Evolutionary conservation across 345 rosid genomes (phyloP).

Genomic region (Salix viminalis): DNA sequence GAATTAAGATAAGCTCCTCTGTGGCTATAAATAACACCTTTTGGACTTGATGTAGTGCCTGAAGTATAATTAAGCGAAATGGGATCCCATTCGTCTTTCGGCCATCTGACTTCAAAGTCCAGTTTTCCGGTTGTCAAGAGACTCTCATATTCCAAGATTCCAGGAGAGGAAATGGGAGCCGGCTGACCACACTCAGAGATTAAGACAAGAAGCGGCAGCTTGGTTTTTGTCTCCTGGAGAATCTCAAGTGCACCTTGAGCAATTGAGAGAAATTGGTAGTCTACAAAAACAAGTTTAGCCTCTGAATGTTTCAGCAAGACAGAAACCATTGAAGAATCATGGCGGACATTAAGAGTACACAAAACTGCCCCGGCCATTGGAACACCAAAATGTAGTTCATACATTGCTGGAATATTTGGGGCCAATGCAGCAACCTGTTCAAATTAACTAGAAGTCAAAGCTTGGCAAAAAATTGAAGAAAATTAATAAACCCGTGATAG

Average conservation of each 20-base stretch:
- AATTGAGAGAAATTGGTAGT: slow-evolving; percentile 39
- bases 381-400: slow-evolving; percentile 63
- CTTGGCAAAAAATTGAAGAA: not conserved
- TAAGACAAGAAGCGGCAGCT: slow-evolving; percentile 41
- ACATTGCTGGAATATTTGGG: slow-evolving; percentile 57
- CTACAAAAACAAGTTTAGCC: slow-evolving; percentile 50
- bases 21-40: slow-evolving; percentile 33
- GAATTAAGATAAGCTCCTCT: slow-evolving; percentile 33
- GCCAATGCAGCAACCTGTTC: slow-evolving; percentile 56
- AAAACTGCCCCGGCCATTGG: slow-evolving; percentile 66
- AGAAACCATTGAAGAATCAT: slow-evolving; percentile 46
- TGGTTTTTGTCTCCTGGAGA: slow-evolving; percentile 30
- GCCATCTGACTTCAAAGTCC: slow-evolving; percentile 38
- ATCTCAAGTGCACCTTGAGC: slow-evolving; percentile 46
- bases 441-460: not conserved
- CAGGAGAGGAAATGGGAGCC: slow-evolving; percentile 8
- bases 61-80: slow-evolving; percentile 30
- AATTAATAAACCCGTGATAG: not conserved
- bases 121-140: slow-evolving; percentile 39
- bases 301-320: slow-evolving; percentile 48
- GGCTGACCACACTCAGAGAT: slow-evolving; percentile 25
- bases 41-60: slow-evolving; percentile 32
- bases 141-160: slow-evolving; percentile 38
- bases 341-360: slow-evolving; percentile 54
- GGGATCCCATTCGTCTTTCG: slow-evolving; percentile 32